Conservation (phyloP, 164 flowering plant species). For the Piper betle region DNA sequence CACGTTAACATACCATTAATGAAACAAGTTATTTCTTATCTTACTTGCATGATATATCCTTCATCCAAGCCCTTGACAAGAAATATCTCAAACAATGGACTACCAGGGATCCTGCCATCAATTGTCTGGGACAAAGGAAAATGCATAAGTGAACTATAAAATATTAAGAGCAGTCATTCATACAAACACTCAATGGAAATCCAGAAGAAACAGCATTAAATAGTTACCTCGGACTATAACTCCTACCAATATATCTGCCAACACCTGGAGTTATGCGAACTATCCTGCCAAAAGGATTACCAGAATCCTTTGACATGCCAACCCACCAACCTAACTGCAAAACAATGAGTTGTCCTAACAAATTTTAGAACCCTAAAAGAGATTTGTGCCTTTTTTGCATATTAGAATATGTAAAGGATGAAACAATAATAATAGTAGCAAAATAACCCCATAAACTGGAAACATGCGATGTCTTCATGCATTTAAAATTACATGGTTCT, state of each 20-base stretch:
- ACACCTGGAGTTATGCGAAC: constrained; percentile 71
- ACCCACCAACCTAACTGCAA: constrained; percentile 98
- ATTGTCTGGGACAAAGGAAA: constrained; percentile 48
- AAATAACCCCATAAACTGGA: neutral
- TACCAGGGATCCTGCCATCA: constrained; percentile 80
- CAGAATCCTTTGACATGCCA: constrained; percentile 63
- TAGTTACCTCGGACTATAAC: constrained; percentile 80
- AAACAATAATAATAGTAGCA: neutral
- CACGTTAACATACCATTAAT: no score
- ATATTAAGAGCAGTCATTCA: neutral
- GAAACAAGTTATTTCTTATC: neutral
- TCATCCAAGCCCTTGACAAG: constrained; percentile 60
- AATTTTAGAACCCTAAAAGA: neutral
- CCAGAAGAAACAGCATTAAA: neutral
- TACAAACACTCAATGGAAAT: neutral
- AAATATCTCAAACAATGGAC: constrained; percentile 83
- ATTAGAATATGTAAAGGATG: neutral
- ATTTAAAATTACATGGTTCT: neutral
- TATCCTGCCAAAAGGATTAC: constrained; percentile 78
- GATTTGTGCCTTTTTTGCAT: neutral
- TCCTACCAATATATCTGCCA: constrained; percentile 79
- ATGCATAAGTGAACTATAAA: neutral
- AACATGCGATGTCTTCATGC: neutral
- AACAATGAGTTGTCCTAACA: neutral
- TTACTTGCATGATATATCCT: constrained; percentile 70